A percentile compares a stretch with the other conserved stretches of the same genome.
These are phyloP conservation scores for Boletus tomentosulus DNA, from an alignment of 768 basidiomycete genomes.

Conservation along the genomic window DNA sequence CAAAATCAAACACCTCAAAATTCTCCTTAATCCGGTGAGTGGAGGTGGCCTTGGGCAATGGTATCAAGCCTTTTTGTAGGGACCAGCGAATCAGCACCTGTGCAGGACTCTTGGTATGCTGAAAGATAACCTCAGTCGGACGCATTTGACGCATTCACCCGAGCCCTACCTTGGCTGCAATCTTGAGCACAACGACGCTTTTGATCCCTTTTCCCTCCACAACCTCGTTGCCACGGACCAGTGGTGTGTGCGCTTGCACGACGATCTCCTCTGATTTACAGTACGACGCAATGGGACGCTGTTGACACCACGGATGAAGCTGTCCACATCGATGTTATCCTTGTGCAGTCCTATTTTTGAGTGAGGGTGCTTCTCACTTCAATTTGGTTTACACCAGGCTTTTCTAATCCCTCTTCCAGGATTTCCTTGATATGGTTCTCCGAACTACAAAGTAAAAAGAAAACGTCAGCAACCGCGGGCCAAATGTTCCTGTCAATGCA, in stretches of 20 bases:
- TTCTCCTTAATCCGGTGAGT: conserved; percentile 69
- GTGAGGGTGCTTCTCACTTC: conserved; percentile 13
- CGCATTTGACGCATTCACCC: neutral
- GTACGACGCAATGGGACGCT: conserved; percentile 68
- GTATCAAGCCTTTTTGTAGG: conserved; percentile 51
- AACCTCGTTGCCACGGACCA: conserved; percentile 45
- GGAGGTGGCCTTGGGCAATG: conserved; percentile 75
- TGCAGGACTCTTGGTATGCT: conserved; percentile 31
- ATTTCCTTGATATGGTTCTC: conserved; percentile 27
- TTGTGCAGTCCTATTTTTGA: neutral
- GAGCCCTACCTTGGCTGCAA: conserved; percentile 53
- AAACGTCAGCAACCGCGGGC: neutral
- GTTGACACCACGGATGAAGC: conserved; percentile 81
- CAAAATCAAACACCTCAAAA: conserved; percentile 68
- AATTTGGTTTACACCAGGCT: conserved; percentile 29
- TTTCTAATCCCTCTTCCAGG: conserved; percentile 21
- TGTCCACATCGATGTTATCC: conserved; percentile 24
- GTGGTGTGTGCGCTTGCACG: conserved; percentile 70
- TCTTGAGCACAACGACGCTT: conserved; percentile 42
- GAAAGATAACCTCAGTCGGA: conserved; percentile 1
- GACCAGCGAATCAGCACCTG: conserved; percentile 53
- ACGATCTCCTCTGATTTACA: conserved; percentile 56
- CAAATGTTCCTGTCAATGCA: conserved; percentile 14
- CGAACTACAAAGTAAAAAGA: conserved; percentile 11
- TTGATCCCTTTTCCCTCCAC: conserved; percentile 36